Evolutionary conservation across 2,329 filamentous ascomycete species (phyloP).

Genomic region (Chrysosphaeria jannelii): DNA sequence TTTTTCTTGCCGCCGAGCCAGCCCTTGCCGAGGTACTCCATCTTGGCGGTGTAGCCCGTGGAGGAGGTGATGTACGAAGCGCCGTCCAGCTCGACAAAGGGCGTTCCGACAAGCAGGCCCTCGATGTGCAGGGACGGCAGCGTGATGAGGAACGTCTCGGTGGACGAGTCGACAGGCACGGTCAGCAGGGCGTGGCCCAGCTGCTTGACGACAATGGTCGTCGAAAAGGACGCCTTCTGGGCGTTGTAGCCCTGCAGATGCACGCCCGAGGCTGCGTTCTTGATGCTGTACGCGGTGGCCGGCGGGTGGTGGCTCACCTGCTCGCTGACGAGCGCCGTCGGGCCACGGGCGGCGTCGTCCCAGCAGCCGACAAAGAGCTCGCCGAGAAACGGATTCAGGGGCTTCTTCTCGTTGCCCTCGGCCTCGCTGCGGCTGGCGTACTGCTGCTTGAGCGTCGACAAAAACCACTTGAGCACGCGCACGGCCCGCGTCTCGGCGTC

Average conservation of each 20-base stretch:
- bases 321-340: conserved; percentile 68
- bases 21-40: conserved; percentile 79
- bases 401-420: conserved; percentile 85
- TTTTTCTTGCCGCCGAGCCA: conserved; percentile 96
- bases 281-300: conserved; percentile 78
- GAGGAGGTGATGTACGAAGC: conserved; percentile 64
- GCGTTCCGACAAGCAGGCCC: conserved; percentile 57
- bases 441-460: conserved; percentile 77
- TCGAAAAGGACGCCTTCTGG: conserved; percentile 82
- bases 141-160: conserved; percentile 47
- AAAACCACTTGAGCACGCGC: conserved; percentile 85
- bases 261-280: conserved; percentile 59
- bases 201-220: conserved; percentile 85
- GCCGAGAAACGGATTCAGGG: conserved; percentile 81
- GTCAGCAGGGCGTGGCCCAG: conserved; percentile 68
- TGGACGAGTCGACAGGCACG: conserved; percentile 19
- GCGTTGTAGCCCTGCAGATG: conserved; percentile 70
- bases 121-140: conserved; percentile 82
- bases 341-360: conserved; percentile 50
- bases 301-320: conserved; percentile 90
- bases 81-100: conserved; percentile 75
- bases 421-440: conserved; percentile 44
- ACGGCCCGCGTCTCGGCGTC: conserved; percentile 59
- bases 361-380: conserved; percentile 84
- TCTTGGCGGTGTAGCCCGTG: conserved; percentile 60